Percentiles rank a stretch among this genome's conserved stretches.
Conservation (phyloP, 202 grass and related monocot genomes). For the Carex sylvatica region DNA sequence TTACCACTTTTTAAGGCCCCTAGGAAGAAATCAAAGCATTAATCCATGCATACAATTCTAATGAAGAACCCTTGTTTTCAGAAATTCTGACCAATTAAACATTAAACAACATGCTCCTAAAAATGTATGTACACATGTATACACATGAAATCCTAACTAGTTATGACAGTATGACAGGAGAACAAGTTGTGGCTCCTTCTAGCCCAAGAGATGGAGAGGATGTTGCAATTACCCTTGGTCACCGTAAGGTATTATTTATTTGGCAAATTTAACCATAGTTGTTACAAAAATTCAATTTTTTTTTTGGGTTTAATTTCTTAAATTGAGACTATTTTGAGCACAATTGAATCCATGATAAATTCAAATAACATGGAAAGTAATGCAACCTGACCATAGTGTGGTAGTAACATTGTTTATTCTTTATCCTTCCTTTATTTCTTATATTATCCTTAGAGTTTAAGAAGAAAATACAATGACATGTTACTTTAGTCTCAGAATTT, state of each 20-base stretch:
- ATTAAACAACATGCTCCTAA: neutral
- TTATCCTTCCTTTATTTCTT: neutral
- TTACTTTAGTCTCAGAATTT: neutral
- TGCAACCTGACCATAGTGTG: neutral
- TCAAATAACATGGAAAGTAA: neutral
- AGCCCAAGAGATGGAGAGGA: conserved; percentile 95
- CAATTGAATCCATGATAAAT: neutral
- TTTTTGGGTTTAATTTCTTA: conserved; percentile 17
- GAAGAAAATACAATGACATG: neutral
- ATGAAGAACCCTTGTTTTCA: neutral
- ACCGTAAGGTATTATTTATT: conserved; percentile 53
- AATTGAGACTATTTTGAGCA: neutral
- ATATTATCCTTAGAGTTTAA: neutral
- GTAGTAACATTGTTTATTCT: neutral
- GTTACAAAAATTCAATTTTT: neutral
- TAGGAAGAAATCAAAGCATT: neutral
- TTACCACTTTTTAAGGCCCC: neutral
- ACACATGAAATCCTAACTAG: neutral
- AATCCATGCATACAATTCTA: neutral
- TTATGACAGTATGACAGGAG: conserved; percentile 88
- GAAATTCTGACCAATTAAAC: neutral
- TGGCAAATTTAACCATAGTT: neutral
- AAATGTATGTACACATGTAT: neutral
- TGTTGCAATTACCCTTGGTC: conserved; percentile 77
- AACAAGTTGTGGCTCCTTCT: conserved; percentile 73